Base-by-base conservation (phyloP, 306 rosid genomes). In the Glycine latifolia region DNA sequence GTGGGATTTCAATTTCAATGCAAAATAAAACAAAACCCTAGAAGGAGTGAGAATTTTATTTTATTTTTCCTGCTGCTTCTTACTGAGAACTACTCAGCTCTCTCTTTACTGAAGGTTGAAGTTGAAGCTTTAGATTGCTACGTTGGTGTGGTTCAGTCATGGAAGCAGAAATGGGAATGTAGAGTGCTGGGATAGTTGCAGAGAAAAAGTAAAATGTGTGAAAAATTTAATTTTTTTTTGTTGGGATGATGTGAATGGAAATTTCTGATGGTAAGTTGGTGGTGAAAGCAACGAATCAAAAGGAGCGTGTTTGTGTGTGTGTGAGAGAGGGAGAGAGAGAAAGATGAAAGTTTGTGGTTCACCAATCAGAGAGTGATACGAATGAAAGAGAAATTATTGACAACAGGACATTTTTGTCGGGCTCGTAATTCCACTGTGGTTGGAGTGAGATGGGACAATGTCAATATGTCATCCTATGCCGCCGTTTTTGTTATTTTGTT, bases 211-310 rank as follows among this genome's bases (percentile, higher is more conserved):
- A 4, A 39, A 78, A 56, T 69, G 76, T 76, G 67, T 75, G 77
- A 74, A 67, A 10, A 8, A 41, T 43, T 43, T 43, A 43, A 4
- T 43, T 43, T 43, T 43, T 43, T 41, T 41, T 67, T 14, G 14
- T 37, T 7, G 7, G 7, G 83, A 71, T 7, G 50, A 11, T 65
- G 68, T 67, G 61, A 72, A 78, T 15, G 55, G 35, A 87, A 85
- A 67, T 31, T 67, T 82, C 62, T 62, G 59, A 61, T 54, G 81
- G 87, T 52, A 82, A 79, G 82, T 80, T 80, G 89, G 87, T 82
- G 53, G 74, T 77, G 91, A 89, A 91, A 89, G 88, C 83, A 85
- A 86, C 86, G 87, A 87, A 89, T 84, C 91, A 26, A 78, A 69
- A 54, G 71, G 75, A 61, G 71, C 26, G 48, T 14, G 71, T 58